Evolutionary conservation across 345 rosid species (phyloP).

Genomic region (Brassica nigra): DNA sequence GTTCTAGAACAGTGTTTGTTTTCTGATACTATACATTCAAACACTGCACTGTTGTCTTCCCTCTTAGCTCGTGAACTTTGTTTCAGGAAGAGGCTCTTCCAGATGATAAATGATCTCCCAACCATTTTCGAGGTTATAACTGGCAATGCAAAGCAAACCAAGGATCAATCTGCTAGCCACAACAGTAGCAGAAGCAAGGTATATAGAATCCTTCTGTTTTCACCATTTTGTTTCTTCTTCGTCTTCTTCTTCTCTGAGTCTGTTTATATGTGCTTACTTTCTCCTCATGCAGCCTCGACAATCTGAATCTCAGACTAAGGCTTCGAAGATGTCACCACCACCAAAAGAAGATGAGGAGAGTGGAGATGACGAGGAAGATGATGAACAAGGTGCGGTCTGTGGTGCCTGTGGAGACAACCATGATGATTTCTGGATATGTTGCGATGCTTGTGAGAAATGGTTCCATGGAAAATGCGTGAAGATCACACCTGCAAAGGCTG

Average conservation of each 20-base stretch:
- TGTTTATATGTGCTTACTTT: neutral
- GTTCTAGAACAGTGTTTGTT: conserved; percentile 8
- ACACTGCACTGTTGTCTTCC: neutral
- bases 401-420: conserved; percentile 43
- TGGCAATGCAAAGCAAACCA: conserved; percentile 68
- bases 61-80: conserved; percentile 5
- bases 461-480: conserved; percentile 45
- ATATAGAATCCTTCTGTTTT: conserved; percentile 19
- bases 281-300: conserved; percentile 34
- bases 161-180: conserved; percentile 69
- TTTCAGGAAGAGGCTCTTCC: conserved; percentile 93
- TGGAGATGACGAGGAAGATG: conserved; percentile 44
- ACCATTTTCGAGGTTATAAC: conserved; percentile 87
- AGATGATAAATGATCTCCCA: conserved; percentile 94
- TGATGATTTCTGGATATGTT: conserved; percentile 47
- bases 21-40: neutral
- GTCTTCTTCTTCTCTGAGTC: neutral
- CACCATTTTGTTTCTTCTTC: neutral
- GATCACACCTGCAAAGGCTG: conserved; percentile 45
- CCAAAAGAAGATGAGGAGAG: conserved; percentile 41
- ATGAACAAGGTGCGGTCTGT: conserved; percentile 44
- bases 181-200: conserved; percentile 79
- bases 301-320: conserved; percentile 35
- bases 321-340: conserved; percentile 39
- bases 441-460: conserved; percentile 44